Percentiles rank a stretch among this genome's conserved stretches.
phyloP scores from a whole-genome alignment of 2,329 filamentous ascomycete species.

The Fusarium brachygibbosum region DNA sequence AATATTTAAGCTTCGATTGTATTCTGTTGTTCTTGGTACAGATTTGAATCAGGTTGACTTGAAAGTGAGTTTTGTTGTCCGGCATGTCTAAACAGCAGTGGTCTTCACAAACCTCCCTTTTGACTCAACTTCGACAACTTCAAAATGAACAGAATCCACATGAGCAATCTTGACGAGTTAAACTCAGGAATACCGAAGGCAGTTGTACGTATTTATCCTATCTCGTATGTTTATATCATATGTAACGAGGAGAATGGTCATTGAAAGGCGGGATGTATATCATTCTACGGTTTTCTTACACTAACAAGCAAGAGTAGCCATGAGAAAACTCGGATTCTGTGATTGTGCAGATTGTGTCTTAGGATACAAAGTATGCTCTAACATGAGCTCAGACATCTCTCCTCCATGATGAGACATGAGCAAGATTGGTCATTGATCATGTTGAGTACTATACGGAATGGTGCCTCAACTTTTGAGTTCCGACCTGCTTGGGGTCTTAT shows the following conservation, averaged over 20 bases:
- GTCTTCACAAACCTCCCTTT: neutral
- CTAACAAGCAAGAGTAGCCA: neutral
- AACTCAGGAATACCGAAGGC: too few relatives aligned
- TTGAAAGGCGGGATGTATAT: too few relatives aligned
- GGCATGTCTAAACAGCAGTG: neutral
- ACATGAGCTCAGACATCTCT: neutral
- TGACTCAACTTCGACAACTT: neutral
- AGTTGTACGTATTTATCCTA: neutral
- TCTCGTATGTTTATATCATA: neutral
- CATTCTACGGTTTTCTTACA: too few relatives aligned
- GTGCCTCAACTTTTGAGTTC: neutral
- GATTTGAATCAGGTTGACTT: neutral
- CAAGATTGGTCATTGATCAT: neutral
- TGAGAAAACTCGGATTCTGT: neutral
- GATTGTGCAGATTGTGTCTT: neutral
- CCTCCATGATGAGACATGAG: neutral
- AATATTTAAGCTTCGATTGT: neutral
- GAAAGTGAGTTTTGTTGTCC: neutral
- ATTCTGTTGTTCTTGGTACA: neutral
- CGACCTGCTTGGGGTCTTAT: neutral
- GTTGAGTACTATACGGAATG: neutral
- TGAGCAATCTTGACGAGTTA: too few relatives aligned
- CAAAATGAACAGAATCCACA: too few relatives aligned
- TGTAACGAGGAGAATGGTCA: neutral
- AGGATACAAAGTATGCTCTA: neutral